Percentiles rank a stretch among this genome's conserved stretches.
Conservation (phyloP, 129 eudicot species). For the Artemisia annua region DNA sequence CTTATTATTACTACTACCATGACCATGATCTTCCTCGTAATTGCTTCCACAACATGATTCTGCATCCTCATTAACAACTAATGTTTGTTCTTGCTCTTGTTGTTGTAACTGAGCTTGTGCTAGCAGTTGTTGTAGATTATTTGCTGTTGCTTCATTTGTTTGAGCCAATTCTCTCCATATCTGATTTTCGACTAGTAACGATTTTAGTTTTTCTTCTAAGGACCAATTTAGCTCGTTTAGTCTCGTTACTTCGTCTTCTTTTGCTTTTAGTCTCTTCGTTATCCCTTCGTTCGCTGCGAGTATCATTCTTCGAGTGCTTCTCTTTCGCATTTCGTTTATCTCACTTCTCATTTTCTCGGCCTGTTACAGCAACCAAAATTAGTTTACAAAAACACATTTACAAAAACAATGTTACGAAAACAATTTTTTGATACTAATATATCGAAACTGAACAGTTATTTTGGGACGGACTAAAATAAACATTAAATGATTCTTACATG, state of each 20-base stretch:
- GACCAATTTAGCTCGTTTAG: slow-evolving; percentile 47
- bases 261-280: slow-evolving; percentile 41
- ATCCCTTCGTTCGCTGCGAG: slow-evolving; percentile 35
- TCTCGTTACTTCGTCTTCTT: slow-evolving; percentile 45
- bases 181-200: slow-evolving; percentile 42
- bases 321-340: slow-evolving; percentile 41
- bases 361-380: slow-evolving; percentile 24
- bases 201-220: slow-evolving; percentile 43
- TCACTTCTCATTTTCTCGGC: slow-evolving; percentile 43
- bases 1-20: neutral
- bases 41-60: slow-evolving; percentile 28
- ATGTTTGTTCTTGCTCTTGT: neutral
- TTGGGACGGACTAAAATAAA: neutral
- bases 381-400: neutral
- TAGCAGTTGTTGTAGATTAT: slow-evolving; percentile 48
- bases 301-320: slow-evolving; percentile 33
- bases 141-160: slow-evolving; percentile 64
- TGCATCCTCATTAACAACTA: slow-evolving; percentile 23
- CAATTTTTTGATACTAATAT: no score
- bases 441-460: neutral
- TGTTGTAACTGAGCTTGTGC: slow-evolving; percentile 28
- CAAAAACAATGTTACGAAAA: no score
- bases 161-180: slow-evolving; percentile 56
- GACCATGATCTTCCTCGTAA: neutral
- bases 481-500: slow-evolving; percentile 19